Evolutionary conservation across 768 basidiomycete genomes (phyloP), one percentile per base, ranked within the genome.

Genomic region (Imleria badia): DNA sequence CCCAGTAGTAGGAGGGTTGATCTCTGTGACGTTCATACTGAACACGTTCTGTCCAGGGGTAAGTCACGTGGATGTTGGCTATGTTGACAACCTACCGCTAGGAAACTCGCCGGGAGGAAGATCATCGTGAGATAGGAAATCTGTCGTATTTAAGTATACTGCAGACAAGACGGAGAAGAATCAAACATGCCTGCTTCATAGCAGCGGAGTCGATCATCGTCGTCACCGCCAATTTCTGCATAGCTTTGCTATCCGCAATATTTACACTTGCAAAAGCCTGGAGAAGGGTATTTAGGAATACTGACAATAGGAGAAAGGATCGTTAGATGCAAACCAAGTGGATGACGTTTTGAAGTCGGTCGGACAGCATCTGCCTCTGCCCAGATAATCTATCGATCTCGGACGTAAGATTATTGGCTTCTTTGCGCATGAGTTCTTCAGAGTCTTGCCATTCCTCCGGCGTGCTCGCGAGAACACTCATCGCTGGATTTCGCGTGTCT

Each of bases 251-350:
- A 52, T 86, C 83, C 3, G 59, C 60, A 30, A 85, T 81, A 52
- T 80, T 84, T 5, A 84, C 80, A 43, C 72, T 78, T 49, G 80
- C 80, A 64, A 86, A 86, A 7, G 81, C 82, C 84, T 85, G 53
- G 14, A 29, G 33, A 40, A 51, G 13, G 10, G 8, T 7, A 12
- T 38, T 60, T 17, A 58, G 39, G 19, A 48, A 42, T 12, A 29
- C 19, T 31, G 15, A 45, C 6, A 19, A 45, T 2, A 45, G 34
- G 26, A 38, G 13, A 20, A 44, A 26, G 19, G 19, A 20, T 23
- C 2, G 30, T 11, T 14, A 11, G 23, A 22, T 39, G 33, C 71
- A 35, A 51, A 73, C 72, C 63, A 73, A 54, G 30, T 70, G 54
- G 52, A 69, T 73, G 14, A 68, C 69, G 40, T 74, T 74, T 29